Evolutionary conservation across 2,329 filamentous ascomycete genomes (phyloP).

Genomic region (Sclerotinia trifoliorum): DNA sequence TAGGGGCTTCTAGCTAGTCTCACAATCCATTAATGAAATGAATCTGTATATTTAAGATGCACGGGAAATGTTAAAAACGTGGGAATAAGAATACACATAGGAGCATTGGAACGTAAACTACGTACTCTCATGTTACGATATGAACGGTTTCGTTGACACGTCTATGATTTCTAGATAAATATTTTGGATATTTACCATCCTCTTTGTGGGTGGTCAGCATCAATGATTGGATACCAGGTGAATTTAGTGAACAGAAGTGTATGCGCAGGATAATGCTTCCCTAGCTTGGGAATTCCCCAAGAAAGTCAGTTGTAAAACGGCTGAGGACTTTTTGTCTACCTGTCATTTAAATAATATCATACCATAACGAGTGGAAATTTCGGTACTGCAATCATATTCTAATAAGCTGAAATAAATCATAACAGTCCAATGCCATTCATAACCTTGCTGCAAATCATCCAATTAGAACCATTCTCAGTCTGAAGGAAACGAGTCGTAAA

Average conservation of each 20-base stretch:
- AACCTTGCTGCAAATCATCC: slow-evolving; percentile 2
- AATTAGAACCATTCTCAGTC: slow-evolving; percentile 3
- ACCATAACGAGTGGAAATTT: background rate
- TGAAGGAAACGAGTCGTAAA: slow-evolving; percentile 9
- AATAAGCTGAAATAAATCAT: slow-evolving; percentile 13
- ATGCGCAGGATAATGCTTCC: too few relatives aligned
- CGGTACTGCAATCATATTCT: slow-evolving; percentile 15
- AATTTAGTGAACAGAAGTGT: too few relatives aligned
- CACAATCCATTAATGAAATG: background rate
- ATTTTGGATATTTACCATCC: too few relatives aligned
- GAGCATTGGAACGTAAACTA: too few relatives aligned
- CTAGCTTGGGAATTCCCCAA: background rate
- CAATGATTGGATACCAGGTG: too few relatives aligned
- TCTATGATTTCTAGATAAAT: too few relatives aligned
- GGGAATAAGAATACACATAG: background rate
- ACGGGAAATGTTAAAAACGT: background rate
- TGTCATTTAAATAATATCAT: background rate
- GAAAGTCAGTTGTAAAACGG: background rate
- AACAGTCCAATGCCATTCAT: slow-evolving; percentile 5
- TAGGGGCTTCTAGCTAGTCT: background rate
- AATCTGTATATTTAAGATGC: background rate
- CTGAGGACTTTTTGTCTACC: too few relatives aligned
- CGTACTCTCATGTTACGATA: too few relatives aligned
- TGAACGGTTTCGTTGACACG: too few relatives aligned
- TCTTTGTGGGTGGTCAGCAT: too few relatives aligned